These are phyloP conservation scores for Sporothrix brasiliensis DNA, from an alignment of 2,329 filamentous ascomycete genomes.

Conservation along the genomic window DNA sequence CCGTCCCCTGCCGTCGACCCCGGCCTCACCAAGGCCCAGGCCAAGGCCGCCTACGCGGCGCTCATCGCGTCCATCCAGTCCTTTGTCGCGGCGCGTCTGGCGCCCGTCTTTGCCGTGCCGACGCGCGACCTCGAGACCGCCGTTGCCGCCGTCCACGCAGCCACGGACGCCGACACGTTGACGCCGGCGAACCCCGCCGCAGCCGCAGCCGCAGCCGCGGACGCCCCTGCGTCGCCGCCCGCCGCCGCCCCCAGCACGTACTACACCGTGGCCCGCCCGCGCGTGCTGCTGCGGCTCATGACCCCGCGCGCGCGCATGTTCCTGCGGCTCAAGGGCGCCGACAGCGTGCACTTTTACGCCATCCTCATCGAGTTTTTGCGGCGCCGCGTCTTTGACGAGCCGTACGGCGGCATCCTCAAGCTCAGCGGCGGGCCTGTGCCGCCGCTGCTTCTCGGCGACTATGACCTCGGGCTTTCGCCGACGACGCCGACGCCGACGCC, in stretches of 20 bases:
- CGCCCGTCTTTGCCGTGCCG: not conserved
- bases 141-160: not conserved
- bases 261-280: not conserved
- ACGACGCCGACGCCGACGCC: not conserved
- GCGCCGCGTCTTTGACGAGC: not conserved
- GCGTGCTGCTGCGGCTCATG: not conserved
- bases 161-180: not conserved
- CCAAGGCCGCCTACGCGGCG: not conserved
- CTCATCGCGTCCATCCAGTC: conserved; percentile 6
- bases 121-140: not conserved
- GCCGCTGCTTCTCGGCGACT: not conserved
- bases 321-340: not conserved
- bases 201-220: not conserved
- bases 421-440: not conserved
- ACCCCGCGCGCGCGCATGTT: conserved; percentile 21
- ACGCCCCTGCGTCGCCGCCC: not conserved
- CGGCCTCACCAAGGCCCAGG: not conserved
- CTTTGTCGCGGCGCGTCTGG: not conserved
- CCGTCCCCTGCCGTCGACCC: not conserved
- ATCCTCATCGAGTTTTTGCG: conserved; percentile 22
- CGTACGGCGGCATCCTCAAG: conserved; percentile 16
- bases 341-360: conserved; percentile 19
- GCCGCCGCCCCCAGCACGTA: not conserved
- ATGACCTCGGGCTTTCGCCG: not conserved
- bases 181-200: not conserved